These are phyloP conservation scores for Ceratocystis colombiana DNA, from an alignment of 2,329 filamentous ascomycete genomes.

Conservation along the genomic window DNA sequence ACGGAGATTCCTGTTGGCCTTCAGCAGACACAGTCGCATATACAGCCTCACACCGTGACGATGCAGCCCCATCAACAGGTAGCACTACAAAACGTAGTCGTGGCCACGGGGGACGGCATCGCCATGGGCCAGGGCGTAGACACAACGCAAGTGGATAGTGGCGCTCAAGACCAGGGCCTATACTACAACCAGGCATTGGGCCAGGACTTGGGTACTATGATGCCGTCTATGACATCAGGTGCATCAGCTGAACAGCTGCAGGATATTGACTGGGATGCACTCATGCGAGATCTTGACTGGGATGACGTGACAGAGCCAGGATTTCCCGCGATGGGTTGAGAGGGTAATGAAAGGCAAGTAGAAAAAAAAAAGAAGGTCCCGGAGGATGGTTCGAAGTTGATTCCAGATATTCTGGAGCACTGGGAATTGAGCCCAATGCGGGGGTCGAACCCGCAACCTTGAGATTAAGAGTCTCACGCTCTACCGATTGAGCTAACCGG, in stretches of 20 bases:
- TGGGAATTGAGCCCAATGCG: constrained; percentile 29
- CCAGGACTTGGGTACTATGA: neutral
- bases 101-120: neutral
- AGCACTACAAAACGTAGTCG: neutral
- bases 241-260: constrained; percentile 34
- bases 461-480: constrained; percentile 59
- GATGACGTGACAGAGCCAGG: constrained; percentile 22
- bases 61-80: constrained; percentile 6
- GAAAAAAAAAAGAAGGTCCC: neutral
- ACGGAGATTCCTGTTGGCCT: constrained; percentile 8
- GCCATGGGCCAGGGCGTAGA: neutral
- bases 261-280: constrained; percentile 42
- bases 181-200: neutral
- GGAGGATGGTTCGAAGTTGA: neutral
- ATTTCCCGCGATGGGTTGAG: constrained; percentile 13
- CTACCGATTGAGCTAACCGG: constrained; percentile 60
- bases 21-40: neutral
- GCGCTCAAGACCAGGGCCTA: neutral
- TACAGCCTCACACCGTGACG: neutral
- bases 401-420: constrained; percentile 18
- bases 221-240: constrained; percentile 25
- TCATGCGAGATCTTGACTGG: constrained; percentile 45
- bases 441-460: constrained; percentile 38
- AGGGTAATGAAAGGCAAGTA: neutral
- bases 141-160: neutral